A percentile compares a stretch with the other conserved stretches of the same genome.
Conservation (phyloP, 1,139 yeast species). For the Diutina catenulata region DNA sequence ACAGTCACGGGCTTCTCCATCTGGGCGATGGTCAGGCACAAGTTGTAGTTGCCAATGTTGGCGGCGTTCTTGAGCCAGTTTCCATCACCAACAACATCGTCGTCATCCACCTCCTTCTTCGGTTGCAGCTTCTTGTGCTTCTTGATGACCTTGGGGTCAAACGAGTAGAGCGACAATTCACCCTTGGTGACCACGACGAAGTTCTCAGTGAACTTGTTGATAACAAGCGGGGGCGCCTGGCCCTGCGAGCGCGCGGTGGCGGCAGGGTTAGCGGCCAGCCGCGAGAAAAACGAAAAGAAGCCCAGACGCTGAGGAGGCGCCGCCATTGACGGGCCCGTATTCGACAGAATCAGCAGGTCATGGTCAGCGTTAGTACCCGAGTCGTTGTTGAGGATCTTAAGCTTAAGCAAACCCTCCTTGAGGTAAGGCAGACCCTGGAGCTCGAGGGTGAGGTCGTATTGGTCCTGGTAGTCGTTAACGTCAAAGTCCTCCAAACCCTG, state of each 20-base stretch:
- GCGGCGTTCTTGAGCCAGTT: slow-evolving; percentile 52
- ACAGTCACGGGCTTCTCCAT: slow-evolving; percentile 16
- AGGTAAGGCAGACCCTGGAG: slow-evolving; percentile 69
- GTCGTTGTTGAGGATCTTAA: slow-evolving; percentile 33
- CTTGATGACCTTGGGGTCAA: slow-evolving; percentile 34
- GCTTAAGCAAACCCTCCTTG: slow-evolving; percentile 60
- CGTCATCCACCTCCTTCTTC: slow-evolving; percentile 16
- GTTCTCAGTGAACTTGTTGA: slow-evolving; percentile 30
- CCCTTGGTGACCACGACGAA: slow-evolving; percentile 51
- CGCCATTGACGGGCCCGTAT: slow-evolving; percentile 14
- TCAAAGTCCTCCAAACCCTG: slow-evolving; percentile 35
- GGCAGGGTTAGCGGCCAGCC: background rate
- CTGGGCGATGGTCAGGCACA: slow-evolving; percentile 39
- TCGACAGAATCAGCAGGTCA: slow-evolving; percentile 10
- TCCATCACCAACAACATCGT: slow-evolving; percentile 44
- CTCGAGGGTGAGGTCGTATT: slow-evolving; percentile 48
- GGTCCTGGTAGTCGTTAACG: slow-evolving; percentile 35
- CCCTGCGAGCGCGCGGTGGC: background rate
- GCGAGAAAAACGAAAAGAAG: slow-evolving; percentile 17
- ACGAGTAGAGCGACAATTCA: slow-evolving; percentile 40
- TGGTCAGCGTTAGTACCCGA: slow-evolving; percentile 18
- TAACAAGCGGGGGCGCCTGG: slow-evolving; percentile 8
- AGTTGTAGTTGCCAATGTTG: slow-evolving; percentile 33
- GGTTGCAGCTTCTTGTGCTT: slow-evolving; percentile 25
- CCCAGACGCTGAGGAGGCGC: slow-evolving; percentile 10